Base-by-base conservation (phyloP, 1,139 yeast species). In the Sugiyamaella pinicola region DNA sequence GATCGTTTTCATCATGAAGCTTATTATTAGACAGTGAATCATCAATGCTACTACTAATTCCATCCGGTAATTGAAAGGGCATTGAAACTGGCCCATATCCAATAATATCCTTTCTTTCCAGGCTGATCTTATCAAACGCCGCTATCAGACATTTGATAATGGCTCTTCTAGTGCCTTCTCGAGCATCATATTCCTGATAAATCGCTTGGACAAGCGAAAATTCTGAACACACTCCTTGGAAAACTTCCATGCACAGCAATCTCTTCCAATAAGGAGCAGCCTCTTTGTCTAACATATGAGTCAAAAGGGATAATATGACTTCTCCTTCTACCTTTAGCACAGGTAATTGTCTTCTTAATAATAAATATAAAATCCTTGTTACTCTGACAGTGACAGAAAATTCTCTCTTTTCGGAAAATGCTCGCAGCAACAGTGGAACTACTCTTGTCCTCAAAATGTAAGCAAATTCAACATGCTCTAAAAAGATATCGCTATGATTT, bases 271-370 rank as follows among this genome's bases (percentile, higher is more conserved):
- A 57, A 1, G 83, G 80, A 1, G 76, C 77, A 0, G 81, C 72
- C 2, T 79, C 80, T 6, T 71, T 68, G 1, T 79, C 75, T 8
- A 88, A 67, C 40, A 81, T 77, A 62, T 87, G 96, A 26, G 87
- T 86, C 35, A 90, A 69, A 39, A 85, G 74, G 0, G 95, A 83
- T 19, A 91, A 69, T 1, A 91, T 81, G 6, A 89, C 89, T 64
- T 89, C 96, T 28, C 88, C 78, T 67, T 91, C 97, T 37, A 87
- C 79, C 49, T 81, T 84, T 33, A 91, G 70, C 13, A 82, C 77
- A 0, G 75, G 69, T 37, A 89, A 74, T 57, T 85, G 90, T 9
- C 82, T 76, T 17, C 80, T 73, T 12, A 90, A 70, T 42, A 90
- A 67, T 4, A 87, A 72, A 46, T 79, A 77, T 10, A 88, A 75